Conservation (phyloP, 1,284 basidiomycete genomes). For the Peniophora sp. region DNA sequence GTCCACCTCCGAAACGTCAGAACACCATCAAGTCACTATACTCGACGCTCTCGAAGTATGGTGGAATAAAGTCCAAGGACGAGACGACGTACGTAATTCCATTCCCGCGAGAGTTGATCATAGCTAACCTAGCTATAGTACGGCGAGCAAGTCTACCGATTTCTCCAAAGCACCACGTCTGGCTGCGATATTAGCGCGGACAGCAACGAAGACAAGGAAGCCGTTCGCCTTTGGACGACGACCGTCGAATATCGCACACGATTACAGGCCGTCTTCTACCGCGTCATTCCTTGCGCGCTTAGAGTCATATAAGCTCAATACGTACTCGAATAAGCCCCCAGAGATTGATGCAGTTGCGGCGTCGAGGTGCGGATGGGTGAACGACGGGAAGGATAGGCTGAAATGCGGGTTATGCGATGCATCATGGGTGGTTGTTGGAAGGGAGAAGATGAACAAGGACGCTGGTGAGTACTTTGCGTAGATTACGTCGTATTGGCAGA, state of each 20-base stretch:
- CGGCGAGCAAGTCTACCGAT: constrained; percentile 17
- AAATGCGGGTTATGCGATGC: constrained; percentile 60
- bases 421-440: constrained; percentile 64
- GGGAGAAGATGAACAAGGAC: constrained; percentile 61
- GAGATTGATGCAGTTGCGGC: constrained; percentile 71
- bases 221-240: constrained; percentile 27
- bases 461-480: constrained; percentile 47
- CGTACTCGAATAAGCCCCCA: constrained; percentile 69
- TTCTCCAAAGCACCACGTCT: constrained; percentile 59
- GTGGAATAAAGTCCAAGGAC: constrained; percentile 43
- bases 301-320: constrained; percentile 66
- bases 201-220: constrained; percentile 49
- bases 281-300: constrained; percentile 64
- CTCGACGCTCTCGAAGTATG: constrained; percentile 69
- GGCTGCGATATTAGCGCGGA: constrained; percentile 55
- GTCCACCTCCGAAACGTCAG: constrained; percentile 38
- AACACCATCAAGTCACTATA: constrained; percentile 56
- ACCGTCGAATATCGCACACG: constrained; percentile 32
- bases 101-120: constrained; percentile 5
- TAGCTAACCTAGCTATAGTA: constrained; percentile 10
- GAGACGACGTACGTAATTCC: constrained; percentile 19
- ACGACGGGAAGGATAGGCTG: constrained; percentile 68
- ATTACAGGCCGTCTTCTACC: constrained; percentile 72
- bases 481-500: neutral
- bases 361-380: constrained; percentile 71